A percentile compares a stretch with the other conserved stretches of the same genome.
phyloP scores from a whole-genome alignment of 306 rosid species.

The Quillaja saponaria region DNA sequence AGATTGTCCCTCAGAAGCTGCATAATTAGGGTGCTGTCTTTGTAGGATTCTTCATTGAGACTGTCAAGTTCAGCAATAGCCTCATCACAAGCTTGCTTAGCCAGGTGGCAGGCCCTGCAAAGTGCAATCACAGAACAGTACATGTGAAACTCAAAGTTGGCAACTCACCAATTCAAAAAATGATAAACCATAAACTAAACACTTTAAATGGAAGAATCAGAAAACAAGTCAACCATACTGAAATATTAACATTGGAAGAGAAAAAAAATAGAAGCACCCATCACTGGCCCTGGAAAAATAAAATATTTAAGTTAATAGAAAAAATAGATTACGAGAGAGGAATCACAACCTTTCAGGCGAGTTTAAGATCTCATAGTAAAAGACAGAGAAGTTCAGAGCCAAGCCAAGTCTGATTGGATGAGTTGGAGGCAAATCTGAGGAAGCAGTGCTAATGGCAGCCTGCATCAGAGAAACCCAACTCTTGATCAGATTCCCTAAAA shows the following conservation, averaged over 20 bases:
- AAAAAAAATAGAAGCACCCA: too few relatives aligned
- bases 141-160: not conserved
- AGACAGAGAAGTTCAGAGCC: conserved; percentile 73
- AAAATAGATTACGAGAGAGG: not conserved
- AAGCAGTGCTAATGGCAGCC: conserved; percentile 37
- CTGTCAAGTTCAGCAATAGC: conserved; percentile 47
- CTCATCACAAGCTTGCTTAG: conserved; percentile 50
- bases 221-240: too few relatives aligned
- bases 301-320: too few relatives aligned
- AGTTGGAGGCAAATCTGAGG: conserved; percentile 57
- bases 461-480: conserved; percentile 29
- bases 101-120: conserved; percentile 46
- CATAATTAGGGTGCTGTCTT: conserved; percentile 65
- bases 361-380: conserved; percentile 70
- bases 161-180: not conserved
- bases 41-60: conserved; percentile 65
- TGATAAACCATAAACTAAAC: not conserved
- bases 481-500: too few relatives aligned
- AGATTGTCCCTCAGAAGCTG: conserved; percentile 81
- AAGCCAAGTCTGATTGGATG: conserved; percentile 68
- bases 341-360: conserved; percentile 61
- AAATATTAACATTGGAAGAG: too few relatives aligned
- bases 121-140: not conserved
- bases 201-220: not conserved
- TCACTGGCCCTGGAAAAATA: too few relatives aligned